phyloP scores from a whole-genome alignment of 768 basidiomycete genomes.

The Rhodotorula diobovata region DNA sequence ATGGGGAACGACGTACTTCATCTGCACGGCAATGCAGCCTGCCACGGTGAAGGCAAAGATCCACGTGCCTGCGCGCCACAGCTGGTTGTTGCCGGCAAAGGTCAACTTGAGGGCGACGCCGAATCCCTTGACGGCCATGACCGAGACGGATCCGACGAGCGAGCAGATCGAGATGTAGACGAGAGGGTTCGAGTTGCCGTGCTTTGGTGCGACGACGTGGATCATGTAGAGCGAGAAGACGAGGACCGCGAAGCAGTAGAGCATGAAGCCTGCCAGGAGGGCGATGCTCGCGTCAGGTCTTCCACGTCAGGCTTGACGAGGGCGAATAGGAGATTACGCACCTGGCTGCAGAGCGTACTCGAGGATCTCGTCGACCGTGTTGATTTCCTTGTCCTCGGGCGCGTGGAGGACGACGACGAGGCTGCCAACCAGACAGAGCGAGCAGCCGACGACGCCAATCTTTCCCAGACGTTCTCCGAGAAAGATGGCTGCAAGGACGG shows the following conservation, averaged over 20 bases:
- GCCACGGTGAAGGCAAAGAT: constrained; percentile 79
- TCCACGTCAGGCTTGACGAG: constrained; percentile 56
- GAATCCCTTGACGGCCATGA: constrained; percentile 99
- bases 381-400: constrained; percentile 86
- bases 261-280: constrained; percentile 64
- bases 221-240: constrained; percentile 82
- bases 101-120: constrained; percentile 95
- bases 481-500: constrained; percentile 86
- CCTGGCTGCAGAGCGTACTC: constrained; percentile 90
- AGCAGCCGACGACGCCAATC: constrained; percentile 80
- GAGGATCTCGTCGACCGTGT: constrained; percentile 89
- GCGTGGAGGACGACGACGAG: constrained; percentile 94
- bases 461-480: constrained; percentile 91
- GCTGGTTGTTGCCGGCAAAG: constrained; percentile 86
- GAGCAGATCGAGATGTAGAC: constrained; percentile 97
- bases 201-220: constrained; percentile 71
- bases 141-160: constrained; percentile 87
- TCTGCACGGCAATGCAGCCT: constrained; percentile 66
- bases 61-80: constrained; percentile 91
- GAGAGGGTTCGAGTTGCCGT: constrained; percentile 80
- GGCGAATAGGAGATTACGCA: constrained; percentile 81
- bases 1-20: constrained; percentile 62
- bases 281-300: neutral
- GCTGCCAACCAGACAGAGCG: constrained; percentile 76
- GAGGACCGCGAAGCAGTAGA: constrained; percentile 81